Conservation (phyloP, 177 flowering plant genomes). For the Telopea speciosissima region DNA sequence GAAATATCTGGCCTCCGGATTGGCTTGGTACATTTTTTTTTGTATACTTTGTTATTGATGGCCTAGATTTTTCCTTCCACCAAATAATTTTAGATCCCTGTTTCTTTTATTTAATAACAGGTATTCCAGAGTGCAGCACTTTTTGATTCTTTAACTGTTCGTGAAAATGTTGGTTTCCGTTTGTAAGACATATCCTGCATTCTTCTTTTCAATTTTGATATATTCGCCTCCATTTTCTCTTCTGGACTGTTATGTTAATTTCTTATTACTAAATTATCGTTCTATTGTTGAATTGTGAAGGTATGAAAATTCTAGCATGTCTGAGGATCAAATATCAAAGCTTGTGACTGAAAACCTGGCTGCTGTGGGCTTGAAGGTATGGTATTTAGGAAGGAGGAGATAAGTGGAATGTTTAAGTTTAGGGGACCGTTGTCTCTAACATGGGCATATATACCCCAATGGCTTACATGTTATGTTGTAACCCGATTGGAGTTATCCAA, state of each 20-base stretch:
- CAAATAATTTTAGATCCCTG: not conserved
- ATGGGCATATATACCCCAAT: too few species aligned
- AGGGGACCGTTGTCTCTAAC: too few species aligned
- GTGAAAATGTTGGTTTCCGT: constrained; percentile 99
- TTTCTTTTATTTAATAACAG: constrained; percentile 31
- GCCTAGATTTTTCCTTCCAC: not conserved
- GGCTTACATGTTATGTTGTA: too few species aligned
- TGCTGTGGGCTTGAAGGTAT: constrained; percentile 95
- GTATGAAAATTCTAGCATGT: constrained; percentile 84
- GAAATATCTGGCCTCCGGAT: constrained; percentile 92
- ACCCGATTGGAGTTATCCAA: too few species aligned
- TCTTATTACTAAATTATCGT: not conserved
- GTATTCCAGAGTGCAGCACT: constrained; percentile 99
- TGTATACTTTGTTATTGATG: not conserved
- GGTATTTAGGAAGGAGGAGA: not conserved
- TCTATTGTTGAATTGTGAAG: constrained; percentile 23
- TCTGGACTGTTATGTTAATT: not conserved
- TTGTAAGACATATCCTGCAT: constrained; percentile 50
- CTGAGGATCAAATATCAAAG: constrained; percentile 62
- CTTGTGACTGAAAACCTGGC: constrained; percentile 86
- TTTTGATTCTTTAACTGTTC: constrained; percentile 92
- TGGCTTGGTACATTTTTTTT: constrained; percentile 59
- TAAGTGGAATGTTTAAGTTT: not conserved
- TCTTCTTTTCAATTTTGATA: not conserved
- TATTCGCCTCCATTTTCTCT: not conserved